These are phyloP conservation scores for Ogataea dorogensis DNA, from an alignment of 805 yeast species.

Conservation along the genomic window DNA sequence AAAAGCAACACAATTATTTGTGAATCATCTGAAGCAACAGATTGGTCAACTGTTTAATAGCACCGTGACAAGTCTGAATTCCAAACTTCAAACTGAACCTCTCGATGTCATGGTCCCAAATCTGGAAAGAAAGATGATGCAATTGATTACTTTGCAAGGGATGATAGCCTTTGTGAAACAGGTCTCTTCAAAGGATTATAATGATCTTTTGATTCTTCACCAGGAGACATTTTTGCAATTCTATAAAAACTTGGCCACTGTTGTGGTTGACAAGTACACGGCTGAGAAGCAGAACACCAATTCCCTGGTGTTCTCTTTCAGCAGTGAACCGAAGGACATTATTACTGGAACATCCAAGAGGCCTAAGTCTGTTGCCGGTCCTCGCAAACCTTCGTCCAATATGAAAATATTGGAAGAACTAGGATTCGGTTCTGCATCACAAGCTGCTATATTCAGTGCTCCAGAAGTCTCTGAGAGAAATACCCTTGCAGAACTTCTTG, in stretches of 20 bases:
- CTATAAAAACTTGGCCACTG: constrained; percentile 28
- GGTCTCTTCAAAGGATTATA: constrained; percentile 47
- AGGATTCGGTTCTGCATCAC: constrained; percentile 19
- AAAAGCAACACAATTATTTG: constrained; percentile 49
- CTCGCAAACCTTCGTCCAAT: constrained; percentile 16
- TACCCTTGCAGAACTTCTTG: constrained; percentile 1
- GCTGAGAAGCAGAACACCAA: constrained; percentile 5
- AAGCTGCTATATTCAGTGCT: background rate
- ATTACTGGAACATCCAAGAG: constrained; percentile 15
- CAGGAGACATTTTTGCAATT: constrained; percentile 32
- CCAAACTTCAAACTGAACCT: constrained; percentile 27
- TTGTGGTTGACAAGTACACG: constrained; percentile 19
- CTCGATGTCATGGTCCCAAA: constrained; percentile 13
- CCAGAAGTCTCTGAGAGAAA: constrained; percentile 6
- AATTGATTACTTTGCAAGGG: constrained; percentile 46
- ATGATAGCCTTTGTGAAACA: constrained; percentile 58
- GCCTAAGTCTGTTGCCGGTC: constrained; percentile 10
- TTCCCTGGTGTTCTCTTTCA: constrained; percentile 20
- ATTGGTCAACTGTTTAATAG: constrained; percentile 26
- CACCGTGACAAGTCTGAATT: constrained; percentile 30
- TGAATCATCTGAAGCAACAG: constrained; percentile 40
- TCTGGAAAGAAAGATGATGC: constrained; percentile 33
- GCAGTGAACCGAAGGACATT: constrained; percentile 21
- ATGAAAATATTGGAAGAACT: constrained; percentile 27
- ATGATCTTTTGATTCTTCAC: constrained; percentile 40